Evolutionary conservation across 2,329 filamentous ascomycete genomes (phyloP).

Genomic region (Didymella pomorum): DNA sequence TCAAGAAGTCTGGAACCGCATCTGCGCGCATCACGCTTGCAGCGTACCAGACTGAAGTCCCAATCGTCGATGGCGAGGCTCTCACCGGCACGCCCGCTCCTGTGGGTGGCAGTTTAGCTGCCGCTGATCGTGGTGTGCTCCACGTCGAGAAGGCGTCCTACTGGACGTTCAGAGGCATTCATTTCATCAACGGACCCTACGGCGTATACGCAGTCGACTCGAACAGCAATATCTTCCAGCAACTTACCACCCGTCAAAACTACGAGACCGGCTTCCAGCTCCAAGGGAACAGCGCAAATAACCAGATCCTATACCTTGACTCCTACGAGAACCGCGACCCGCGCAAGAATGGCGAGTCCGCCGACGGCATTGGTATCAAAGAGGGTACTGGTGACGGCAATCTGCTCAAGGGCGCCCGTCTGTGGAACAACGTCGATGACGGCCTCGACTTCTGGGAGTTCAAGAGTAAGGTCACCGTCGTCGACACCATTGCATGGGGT

Average conservation of each 20-base stretch:
- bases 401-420: constrained; percentile 54
- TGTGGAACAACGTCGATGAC: constrained; percentile 63
- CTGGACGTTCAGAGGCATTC: constrained; percentile 57
- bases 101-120: constrained; percentile 52
- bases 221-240: constrained; percentile 50
- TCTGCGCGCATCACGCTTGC: constrained; percentile 54
- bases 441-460: constrained; percentile 58
- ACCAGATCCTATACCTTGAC: constrained; percentile 36
- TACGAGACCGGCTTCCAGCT: constrained; percentile 54
- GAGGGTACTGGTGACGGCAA: constrained; percentile 59
- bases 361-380: constrained; percentile 61
- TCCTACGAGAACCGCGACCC: constrained; percentile 46
- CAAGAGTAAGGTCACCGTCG: constrained; percentile 54
- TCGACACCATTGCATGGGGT: constrained; percentile 57
- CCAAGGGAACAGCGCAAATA: constrained; percentile 42
- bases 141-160: constrained; percentile 58
- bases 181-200: constrained; percentile 51
- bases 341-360: constrained; percentile 61
- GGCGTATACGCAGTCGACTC: constrained; percentile 49
- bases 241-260: constrained; percentile 51
- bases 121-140: constrained; percentile 56
- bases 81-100: constrained; percentile 53
- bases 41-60: constrained; percentile 55
- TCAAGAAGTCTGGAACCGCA: constrained; percentile 52
- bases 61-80: constrained; percentile 58